A percentile compares a stretch with the other conserved stretches of the same genome.
phyloP scores from a whole-genome alignment of 2,329 filamentous ascomycete species.

The Nothophoma quercina region DNA sequence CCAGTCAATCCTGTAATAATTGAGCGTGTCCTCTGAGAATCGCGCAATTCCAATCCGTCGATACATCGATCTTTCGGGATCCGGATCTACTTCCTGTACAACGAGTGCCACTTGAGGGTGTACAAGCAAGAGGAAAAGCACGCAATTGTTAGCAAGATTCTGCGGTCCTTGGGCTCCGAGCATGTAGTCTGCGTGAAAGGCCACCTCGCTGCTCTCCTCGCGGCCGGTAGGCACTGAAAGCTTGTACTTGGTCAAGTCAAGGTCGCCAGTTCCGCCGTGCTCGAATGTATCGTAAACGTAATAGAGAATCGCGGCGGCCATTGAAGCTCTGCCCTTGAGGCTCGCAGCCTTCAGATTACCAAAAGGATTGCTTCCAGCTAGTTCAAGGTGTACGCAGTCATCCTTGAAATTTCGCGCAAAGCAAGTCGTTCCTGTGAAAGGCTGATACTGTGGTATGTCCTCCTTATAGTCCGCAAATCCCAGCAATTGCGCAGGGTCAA shows the following conservation, averaged over 20 bases:
- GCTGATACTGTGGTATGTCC: neutral
- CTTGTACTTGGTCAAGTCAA: slow-evolving; percentile 13
- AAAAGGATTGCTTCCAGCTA: slow-evolving; percentile 21
- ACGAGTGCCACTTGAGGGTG: slow-evolving; percentile 26
- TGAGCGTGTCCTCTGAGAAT: too few species aligned
- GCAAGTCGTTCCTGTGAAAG: slow-evolving; percentile 1
- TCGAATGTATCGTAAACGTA: slow-evolving; percentile 18
- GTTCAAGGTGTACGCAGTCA: neutral
- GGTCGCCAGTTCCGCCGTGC: slow-evolving; percentile 5
- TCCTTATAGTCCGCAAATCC: neutral
- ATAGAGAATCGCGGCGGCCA: slow-evolving; percentile 9
- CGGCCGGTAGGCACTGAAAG: neutral
- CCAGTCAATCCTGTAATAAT: too few species aligned
- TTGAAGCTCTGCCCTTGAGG: slow-evolving; percentile 18
- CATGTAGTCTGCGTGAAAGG: slow-evolving; percentile 23
- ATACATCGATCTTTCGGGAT: too few species aligned
- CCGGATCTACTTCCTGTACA: too few species aligned
- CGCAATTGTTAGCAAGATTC: slow-evolving; percentile 3
- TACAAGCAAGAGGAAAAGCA: slow-evolving; percentile 17
- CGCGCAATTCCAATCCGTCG: too few species aligned
- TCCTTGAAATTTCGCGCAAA: neutral
- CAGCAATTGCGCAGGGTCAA: neutral
- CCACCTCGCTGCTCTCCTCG: neutral
- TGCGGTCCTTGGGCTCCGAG: slow-evolving; percentile 7
- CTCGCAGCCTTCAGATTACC: slow-evolving; percentile 19